phyloP scores from a whole-genome alignment of 163 green algal species.

The Scenedesmus sp. region DNA sequence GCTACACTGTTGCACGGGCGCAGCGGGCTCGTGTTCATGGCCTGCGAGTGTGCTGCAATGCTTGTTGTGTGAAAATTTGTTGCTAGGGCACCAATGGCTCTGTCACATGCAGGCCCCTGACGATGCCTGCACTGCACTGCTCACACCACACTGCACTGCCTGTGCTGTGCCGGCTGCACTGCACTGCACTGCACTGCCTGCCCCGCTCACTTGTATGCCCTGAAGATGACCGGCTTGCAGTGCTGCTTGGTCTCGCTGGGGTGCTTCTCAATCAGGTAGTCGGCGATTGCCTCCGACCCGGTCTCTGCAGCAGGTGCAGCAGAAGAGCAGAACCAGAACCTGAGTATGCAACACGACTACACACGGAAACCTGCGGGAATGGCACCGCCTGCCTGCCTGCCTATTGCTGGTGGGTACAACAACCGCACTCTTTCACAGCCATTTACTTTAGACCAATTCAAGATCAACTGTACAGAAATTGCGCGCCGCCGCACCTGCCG shows the following conservation, averaged over 20 bases:
- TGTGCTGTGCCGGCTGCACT: background rate
- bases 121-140: background rate
- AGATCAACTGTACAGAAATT: too few species aligned
- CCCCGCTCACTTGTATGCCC: slow-evolving; percentile 29
- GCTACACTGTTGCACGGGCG: too few species aligned
- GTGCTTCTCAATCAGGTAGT: slow-evolving; percentile 28
- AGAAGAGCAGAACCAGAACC: background rate
- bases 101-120: too few species aligned
- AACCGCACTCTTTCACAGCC: too few species aligned
- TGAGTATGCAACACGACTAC: too few species aligned
- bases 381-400: background rate
- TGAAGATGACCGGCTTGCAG: slow-evolving; percentile 46
- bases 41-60: too few species aligned
- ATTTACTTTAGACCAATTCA: too few species aligned
- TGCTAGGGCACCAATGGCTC: too few species aligned
- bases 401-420: background rate
- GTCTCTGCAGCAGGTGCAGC: slow-evolving; percentile 11
- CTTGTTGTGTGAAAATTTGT: too few species aligned
- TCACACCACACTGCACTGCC: background rate
- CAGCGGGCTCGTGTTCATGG: too few species aligned
- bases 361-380: background rate
- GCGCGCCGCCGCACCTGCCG: too few species aligned
- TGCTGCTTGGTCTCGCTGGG: background rate
- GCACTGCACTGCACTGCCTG: background rate
- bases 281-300: background rate